Evolutionary conservation across 352 stramenopile species (phyloP), one percentile per base, ranked within the genome.

Genomic region (Globisporangium viniferum): DNA sequence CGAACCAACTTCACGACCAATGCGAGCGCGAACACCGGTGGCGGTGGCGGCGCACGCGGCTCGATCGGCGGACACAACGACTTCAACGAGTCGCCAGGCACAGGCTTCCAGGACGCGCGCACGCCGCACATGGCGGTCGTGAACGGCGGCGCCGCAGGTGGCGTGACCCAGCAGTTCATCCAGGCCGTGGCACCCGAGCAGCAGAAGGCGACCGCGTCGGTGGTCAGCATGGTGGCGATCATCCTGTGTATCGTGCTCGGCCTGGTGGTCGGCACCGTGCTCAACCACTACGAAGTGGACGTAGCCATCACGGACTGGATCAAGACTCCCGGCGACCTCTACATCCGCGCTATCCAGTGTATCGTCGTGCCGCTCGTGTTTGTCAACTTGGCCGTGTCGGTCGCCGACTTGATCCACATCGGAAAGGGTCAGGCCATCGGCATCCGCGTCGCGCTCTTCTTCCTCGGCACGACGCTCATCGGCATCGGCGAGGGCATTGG

Each of bases 361-460:
- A 70, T 95, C 46, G 84, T 95, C 63, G 73, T 93, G 64, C 85
- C 85, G 24, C 81, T 93, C 61, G 83, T 93, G 62, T 91, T 95
- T 60, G 79, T 92, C 27, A 92, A 93, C 71, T 61, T 95, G 48
- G 84, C 81, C 20, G 81, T 92, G 14, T 79, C 79, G 5, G 80
- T 91, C 2, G 81, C 85, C 3, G 84, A 95, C 62, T 78, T 93
- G 35, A 77, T 81, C 48, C 72, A 84, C 64, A 75, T 88, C 54
- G 73, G 79, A 10, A 67, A 89, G 54, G 80, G 76, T 41, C 68
- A 73, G 59, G 69, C 75, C 6, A 76, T 92, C 14, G 72, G 78
- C 49, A 33, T 81, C 18, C 78, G 84, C 22, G 73, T 92, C 27
- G 46, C 73, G 35, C 27, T 81, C 12, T 66, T 85, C 29, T 79